Conservation (phyloP, 164 flowering plant genomes). For the Liquidambar formosana region DNA sequence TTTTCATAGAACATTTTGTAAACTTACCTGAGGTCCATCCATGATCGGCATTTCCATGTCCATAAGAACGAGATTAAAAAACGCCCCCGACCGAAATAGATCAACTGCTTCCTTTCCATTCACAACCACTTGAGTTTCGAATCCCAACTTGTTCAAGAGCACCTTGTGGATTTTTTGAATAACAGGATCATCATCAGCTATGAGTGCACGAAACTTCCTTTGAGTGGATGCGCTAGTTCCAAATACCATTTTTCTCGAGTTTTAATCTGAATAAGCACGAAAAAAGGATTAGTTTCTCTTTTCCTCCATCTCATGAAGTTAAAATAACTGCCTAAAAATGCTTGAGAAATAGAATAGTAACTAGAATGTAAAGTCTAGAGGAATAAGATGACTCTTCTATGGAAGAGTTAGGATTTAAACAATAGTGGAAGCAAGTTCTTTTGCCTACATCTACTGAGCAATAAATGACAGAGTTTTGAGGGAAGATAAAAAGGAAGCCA, state of each 20-base stretch:
- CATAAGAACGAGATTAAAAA: slow-evolving; percentile 34
- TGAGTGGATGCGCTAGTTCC: background rate
- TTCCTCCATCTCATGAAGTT: background rate
- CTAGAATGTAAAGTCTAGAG: too few relatives aligned
- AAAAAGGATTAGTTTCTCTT: background rate
- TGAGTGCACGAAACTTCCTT: slow-evolving; percentile 16
- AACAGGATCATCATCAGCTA: slow-evolving; percentile 33
- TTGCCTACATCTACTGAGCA: too few relatives aligned
- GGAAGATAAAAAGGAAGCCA: too few relatives aligned
- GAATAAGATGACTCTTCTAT: too few relatives aligned
- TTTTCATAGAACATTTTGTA: too few relatives aligned
- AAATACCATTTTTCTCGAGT: background rate
- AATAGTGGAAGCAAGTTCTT: too few relatives aligned
- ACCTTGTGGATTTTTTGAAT: slow-evolving; percentile 23
- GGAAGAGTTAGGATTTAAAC: too few relatives aligned
- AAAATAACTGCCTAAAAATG: background rate
- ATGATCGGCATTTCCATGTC: slow-evolving; percentile 45
- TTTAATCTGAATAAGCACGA: background rate
- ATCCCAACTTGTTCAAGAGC: slow-evolving; percentile 16
- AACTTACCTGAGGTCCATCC: slow-evolving; percentile 34
- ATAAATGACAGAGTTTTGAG: too few relatives aligned
- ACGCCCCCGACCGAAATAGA: slow-evolving; percentile 11
- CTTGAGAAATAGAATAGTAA: background rate
- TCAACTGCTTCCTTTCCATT: slow-evolving; percentile 40
- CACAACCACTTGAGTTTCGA: slow-evolving; percentile 17